These are phyloP conservation scores for Bocquillonia castaneifolia DNA, from an alignment of 441 rosid genomes.

Conservation along the genomic window DNA sequence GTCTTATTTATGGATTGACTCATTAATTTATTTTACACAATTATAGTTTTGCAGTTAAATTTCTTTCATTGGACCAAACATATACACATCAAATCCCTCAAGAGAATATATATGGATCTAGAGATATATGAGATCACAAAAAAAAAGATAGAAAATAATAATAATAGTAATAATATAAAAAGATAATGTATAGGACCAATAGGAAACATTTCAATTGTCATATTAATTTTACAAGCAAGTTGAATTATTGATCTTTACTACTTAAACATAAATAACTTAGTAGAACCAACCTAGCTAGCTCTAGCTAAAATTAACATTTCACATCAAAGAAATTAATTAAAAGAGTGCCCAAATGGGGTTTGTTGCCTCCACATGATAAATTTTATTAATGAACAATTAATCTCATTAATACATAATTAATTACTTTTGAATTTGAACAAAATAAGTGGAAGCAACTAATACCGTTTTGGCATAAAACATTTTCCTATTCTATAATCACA, in stretches of 20 bases:
- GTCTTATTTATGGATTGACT: not conserved
- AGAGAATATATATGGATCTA: conserved; percentile 7
- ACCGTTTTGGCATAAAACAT: conserved; percentile 12
- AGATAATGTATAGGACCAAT: not conserved
- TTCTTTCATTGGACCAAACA: conserved; percentile 16
- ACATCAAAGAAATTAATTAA: not conserved
- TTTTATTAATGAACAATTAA: not conserved
- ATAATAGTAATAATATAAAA: too few species aligned
- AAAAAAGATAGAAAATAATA: not conserved
- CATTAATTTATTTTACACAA: conserved; percentile 6
- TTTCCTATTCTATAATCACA: conserved; percentile 2
- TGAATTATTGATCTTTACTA: conserved; percentile 1
- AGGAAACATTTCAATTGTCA: not conserved
- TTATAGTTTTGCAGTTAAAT: not conserved
- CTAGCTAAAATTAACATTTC: conserved; percentile 15
- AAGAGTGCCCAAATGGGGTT: not conserved
- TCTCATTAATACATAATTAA: too few species aligned
- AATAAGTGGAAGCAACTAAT: conserved; percentile 14
- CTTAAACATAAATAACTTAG: not conserved
- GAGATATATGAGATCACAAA: not conserved
- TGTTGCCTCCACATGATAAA: conserved; percentile 1
- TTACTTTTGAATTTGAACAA: not conserved
- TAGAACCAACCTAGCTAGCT: not conserved
- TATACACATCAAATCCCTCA: conserved; percentile 1
- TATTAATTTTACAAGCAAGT: conserved; percentile 3